Evolutionary conservation across 2,329 filamentous ascomycete genomes (phyloP).

Genomic region (Hypoxylon sp.): DNA sequence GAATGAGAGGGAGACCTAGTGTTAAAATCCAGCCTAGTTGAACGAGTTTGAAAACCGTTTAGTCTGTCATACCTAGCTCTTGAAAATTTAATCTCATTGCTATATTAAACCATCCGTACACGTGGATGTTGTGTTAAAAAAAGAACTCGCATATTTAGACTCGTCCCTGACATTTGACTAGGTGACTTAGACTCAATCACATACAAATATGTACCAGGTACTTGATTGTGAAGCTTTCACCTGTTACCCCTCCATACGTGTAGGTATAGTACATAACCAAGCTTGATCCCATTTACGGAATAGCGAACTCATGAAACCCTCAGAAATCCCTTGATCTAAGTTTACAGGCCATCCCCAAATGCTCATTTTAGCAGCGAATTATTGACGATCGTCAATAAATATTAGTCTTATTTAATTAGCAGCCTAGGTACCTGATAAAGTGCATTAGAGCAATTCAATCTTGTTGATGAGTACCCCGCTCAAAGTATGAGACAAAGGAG

Average conservation of each 20-base stretch:
- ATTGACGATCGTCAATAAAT: conserved; percentile 13
- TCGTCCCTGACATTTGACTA: conserved; percentile 7
- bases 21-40: conserved; percentile 19
- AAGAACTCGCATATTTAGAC: neutral
- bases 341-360: conserved; percentile 11
- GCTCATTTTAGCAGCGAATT: conserved; percentile 1
- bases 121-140: neutral
- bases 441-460: neutral
- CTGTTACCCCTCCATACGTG: conserved; percentile 13
- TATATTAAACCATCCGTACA: neutral
- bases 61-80: conserved; percentile 23
- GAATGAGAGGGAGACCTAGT: conserved; percentile 11
- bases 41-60: conserved; percentile 24
- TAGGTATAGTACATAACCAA: neutral
- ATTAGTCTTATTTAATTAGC: conserved; percentile 3
- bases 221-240: neutral
- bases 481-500: conserved; percentile 25
- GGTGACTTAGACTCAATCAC: neutral
- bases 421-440: neutral
- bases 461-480: conserved; percentile 30
- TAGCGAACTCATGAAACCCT: conserved; percentile 12
- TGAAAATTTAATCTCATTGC: conserved; percentile 19
- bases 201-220: neutral
- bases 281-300: conserved; percentile 29
- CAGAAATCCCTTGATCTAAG: conserved; percentile 7